Evolutionary conservation across 1,139 yeast species (phyloP).

Genomic region (Zygosaccharomyces pseudobailii): DNA sequence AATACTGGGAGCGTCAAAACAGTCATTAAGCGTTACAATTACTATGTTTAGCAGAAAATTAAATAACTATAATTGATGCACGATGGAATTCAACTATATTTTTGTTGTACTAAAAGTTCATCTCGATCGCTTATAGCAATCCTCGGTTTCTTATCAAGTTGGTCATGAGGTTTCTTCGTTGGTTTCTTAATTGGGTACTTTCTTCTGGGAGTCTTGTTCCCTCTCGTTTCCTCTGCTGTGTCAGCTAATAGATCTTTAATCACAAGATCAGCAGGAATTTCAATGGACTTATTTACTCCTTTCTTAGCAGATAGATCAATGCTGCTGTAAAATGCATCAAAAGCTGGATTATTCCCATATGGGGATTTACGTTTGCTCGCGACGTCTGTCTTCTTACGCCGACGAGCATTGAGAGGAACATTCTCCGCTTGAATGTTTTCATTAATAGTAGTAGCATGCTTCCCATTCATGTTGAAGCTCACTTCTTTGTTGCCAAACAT

Average conservation of each 20-base stretch:
- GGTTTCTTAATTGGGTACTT: not conserved
- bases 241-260: constrained; percentile 9
- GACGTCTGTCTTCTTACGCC: constrained; percentile 1
- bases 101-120: not conserved
- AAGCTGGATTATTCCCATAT: constrained; percentile 22
- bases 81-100: not conserved
- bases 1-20: constrained; percentile 8
- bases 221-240: not conserved
- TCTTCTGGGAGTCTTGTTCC: not conserved
- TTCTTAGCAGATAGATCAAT: constrained; percentile 21
- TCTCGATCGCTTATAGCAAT: not conserved
- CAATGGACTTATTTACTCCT: not conserved
- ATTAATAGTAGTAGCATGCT: not conserved
- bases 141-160: not conserved
- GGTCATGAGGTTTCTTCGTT: not conserved
- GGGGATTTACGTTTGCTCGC: constrained; percentile 7
- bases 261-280: constrained; percentile 8
- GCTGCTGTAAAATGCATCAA: constrained; percentile 31
- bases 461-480: not conserved
- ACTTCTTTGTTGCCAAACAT: not conserved
- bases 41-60: no score
- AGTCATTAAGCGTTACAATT: not conserved
- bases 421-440: no score
- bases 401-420: not conserved
- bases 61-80: no score